A percentile compares a stretch with the other conserved stretches of the same genome.
Conservation (phyloP, 139 green algal species). For the Astrephomene gubernaculifera region DNA sequence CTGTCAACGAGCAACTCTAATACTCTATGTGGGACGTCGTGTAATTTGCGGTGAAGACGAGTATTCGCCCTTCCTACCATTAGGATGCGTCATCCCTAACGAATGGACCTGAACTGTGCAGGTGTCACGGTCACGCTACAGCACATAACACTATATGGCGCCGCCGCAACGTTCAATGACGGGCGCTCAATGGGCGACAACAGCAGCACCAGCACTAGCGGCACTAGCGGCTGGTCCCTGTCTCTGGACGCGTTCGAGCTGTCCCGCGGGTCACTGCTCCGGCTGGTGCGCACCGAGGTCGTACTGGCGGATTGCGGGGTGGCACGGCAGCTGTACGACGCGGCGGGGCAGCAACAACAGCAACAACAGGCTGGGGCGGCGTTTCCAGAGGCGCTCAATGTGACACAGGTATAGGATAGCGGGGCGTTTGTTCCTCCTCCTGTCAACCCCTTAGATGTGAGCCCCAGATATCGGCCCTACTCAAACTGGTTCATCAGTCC, state of each 20-base stretch:
- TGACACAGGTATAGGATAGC: not conserved
- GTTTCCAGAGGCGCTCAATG: not conserved
- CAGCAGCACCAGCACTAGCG: not conserved
- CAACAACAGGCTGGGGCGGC: not conserved
- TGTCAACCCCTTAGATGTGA: not conserved
- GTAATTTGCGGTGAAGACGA: not conserved
- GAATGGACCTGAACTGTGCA: not conserved
- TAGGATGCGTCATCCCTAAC: not conserved
- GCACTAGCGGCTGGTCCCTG: not conserved
- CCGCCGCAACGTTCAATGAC: not conserved
- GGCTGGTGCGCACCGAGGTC: not conserved
- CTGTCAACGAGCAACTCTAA: not conserved
- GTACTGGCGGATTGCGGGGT: constrained; percentile 27
- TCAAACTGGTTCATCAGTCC: no score
- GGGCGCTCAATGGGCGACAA: not conserved
- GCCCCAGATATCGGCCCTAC: no score
- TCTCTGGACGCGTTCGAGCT: constrained; percentile 11
- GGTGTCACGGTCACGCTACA: constrained; percentile 8
- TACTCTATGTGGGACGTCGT: not conserved
- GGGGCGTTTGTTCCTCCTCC: not conserved
- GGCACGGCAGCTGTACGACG: not conserved
- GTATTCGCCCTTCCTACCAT: not conserved
- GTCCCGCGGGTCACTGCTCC: not conserved
- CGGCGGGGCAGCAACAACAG: not conserved
- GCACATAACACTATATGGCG: not conserved